These are phyloP conservation scores for Psidium friedrichsthalianum DNA, from an alignment of 345 rosid genomes.

Conservation along the genomic window DNA sequence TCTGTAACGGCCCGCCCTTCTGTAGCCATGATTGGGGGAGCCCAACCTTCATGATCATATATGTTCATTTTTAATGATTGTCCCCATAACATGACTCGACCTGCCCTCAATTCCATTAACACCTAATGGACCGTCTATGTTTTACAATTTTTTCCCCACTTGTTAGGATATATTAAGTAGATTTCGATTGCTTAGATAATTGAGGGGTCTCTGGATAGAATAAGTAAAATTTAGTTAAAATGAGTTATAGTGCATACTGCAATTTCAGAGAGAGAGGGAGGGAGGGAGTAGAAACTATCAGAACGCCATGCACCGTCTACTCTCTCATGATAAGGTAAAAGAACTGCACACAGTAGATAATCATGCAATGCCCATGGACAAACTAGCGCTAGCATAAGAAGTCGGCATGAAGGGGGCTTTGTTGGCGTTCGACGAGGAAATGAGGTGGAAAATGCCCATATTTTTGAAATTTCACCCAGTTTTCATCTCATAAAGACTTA, in stretches of 20 bases:
- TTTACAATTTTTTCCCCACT: background rate
- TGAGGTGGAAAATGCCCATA: background rate
- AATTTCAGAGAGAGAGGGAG: background rate
- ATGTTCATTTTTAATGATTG: background rate
- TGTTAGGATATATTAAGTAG: background rate
- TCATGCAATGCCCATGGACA: background rate
- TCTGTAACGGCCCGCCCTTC: rapidly evolving
- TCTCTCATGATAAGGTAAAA: background rate
- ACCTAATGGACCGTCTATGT: rapidly evolving
- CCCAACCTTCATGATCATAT: background rate
- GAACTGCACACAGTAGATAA: background rate
- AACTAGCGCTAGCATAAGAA: background rate
- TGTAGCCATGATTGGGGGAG: background rate
- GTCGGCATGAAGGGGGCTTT: background rate
- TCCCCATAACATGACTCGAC: background rate
- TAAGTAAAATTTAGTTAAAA: background rate
- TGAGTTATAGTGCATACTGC: background rate
- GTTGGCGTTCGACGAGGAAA: background rate
- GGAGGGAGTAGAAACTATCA: rapidly evolving
- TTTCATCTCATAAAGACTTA: too few species aligned
- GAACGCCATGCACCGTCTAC: background rate
- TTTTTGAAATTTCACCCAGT: too few species aligned
- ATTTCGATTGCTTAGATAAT: background rate
- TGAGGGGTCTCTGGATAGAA: background rate
- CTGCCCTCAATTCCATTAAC: background rate